phyloP scores from a whole-genome alignment of 2,329 filamentous ascomycete genomes.

The Cyclaneusma minus region DNA sequence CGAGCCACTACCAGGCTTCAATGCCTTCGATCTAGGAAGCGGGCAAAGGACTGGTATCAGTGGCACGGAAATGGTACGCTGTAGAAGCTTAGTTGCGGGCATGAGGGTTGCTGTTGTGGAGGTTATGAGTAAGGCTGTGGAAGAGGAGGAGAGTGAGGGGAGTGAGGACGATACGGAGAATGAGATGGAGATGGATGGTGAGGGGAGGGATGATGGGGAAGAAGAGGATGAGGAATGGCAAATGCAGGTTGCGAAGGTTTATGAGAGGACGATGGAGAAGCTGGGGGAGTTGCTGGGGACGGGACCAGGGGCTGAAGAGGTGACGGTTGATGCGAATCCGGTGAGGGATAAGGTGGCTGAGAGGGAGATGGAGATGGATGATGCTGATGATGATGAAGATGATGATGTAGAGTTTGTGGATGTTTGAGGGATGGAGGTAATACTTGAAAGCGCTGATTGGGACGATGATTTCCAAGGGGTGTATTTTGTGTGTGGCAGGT shows the following conservation, averaged over 20 bases:
- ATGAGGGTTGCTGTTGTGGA: constrained; percentile 58
- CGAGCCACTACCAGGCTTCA: constrained; percentile 55
- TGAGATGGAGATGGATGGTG: constrained; percentile 15
- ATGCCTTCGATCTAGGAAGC: no score
- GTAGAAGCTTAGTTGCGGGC: constrained; percentile 66
- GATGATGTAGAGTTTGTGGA: no score
- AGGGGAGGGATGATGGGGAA: constrained; percentile 16
- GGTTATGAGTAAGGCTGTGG: constrained; percentile 39
- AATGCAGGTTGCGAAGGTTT: constrained; percentile 61
- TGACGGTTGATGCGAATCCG: no score
- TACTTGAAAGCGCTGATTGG: no score
- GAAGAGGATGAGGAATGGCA: constrained; percentile 36
- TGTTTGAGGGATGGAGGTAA: no score
- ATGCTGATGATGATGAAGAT: no score
- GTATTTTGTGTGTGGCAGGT: no score
- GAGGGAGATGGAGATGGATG: no score
- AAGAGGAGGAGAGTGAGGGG: constrained; percentile 23
- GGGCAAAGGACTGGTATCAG: constrained; percentile 47
- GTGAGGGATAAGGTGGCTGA: no score
- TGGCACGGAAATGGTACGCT: constrained; percentile 71
- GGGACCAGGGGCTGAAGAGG: no score
- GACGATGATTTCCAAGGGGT: no score
- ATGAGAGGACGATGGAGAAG: constrained; percentile 64
- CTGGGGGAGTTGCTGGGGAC: constrained; percentile 55
- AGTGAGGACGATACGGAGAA: constrained; percentile 23